Conservation (phyloP, 371 early-diverging fungal species). For the Lichtheimia hyalospora region DNA sequence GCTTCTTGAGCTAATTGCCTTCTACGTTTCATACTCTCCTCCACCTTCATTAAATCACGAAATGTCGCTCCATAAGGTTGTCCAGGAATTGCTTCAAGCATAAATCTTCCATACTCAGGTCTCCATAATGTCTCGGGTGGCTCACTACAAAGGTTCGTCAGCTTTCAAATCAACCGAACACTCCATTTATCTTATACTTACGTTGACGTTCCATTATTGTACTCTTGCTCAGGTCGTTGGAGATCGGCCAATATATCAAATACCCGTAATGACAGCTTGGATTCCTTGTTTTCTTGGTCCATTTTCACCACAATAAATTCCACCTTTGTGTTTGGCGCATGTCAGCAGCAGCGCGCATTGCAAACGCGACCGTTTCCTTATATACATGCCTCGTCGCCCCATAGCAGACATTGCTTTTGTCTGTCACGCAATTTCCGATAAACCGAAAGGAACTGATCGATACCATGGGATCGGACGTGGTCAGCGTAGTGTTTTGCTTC, state of each 20-base stretch:
- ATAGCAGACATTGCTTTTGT: slow-evolving; percentile 76
- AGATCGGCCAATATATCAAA: slow-evolving; percentile 81
- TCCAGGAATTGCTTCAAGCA: slow-evolving; percentile 92
- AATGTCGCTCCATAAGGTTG: slow-evolving; percentile 88
- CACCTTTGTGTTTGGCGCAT: slow-evolving; percentile 53
- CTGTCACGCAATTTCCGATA: slow-evolving; percentile 80
- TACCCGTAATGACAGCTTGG: slow-evolving; percentile 80
- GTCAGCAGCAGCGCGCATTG: neutral
- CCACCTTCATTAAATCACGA: slow-evolving; percentile 80
- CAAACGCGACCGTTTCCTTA: neutral
- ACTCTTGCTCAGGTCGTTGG: slow-evolving; percentile 73
- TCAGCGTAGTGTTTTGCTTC: slow-evolving; percentile 85
- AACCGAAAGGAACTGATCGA: slow-evolving; percentile 89
- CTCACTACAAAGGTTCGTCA: neutral
- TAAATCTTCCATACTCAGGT: slow-evolving; percentile 95
- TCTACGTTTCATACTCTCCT: slow-evolving; percentile 86
- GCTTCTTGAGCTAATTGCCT: slow-evolving; percentile 68
- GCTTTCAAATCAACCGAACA: neutral
- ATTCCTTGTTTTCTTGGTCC: slow-evolving; percentile 72
- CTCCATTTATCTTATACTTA: slow-evolving; percentile 13
- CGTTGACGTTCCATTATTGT: slow-evolving; percentile 33
- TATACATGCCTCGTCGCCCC: slow-evolving; percentile 95
- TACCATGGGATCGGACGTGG: slow-evolving; percentile 92
- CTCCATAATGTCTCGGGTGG: slow-evolving; percentile 81
- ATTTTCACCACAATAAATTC: slow-evolving; percentile 91